Base-by-base conservation (phyloP, 148 eudicot species). In the Nyssa sinensis region DNA sequence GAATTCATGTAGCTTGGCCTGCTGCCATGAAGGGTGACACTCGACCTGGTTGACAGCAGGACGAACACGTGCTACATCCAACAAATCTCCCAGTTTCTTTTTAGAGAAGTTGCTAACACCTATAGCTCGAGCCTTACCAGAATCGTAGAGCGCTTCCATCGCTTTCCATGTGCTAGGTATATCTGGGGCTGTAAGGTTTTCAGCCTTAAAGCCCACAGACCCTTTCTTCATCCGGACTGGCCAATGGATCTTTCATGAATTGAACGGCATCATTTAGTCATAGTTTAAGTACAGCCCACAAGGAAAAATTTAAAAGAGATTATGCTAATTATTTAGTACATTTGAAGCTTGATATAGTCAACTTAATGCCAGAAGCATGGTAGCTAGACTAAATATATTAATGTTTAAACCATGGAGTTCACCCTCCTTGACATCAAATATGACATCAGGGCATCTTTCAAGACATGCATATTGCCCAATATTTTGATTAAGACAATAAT, bases 1-100 rank as follows among this genome's bases (percentile, higher is more conserved):
- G 51, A 88, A 84, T 37, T 86, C 88, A 16, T 55, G 75, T 29
- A 88, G 85, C 81, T 84, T 84, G 51, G 74, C 29, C 74, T 90
- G 94, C 70, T 86, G 83, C 94, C 94, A 90, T 32, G 81, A 79
- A 49, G 92, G 94, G 73, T 90, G 90, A 63, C 90, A 90, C 74
- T 90, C 94, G 5, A 90, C 90, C 78, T 90, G 94, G 83, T 88
- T 78, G 72, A 90, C 94, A 63, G 94, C 94, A 27, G 94, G 94
- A 34, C 90, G 86, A 70, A 90, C 64, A 64, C 84, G 84, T 24
- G 94, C 90, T 75, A 74, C 79, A 30, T 78, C 79, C 77, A 90
- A 34, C 81, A 90, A 74, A 79, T 86, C 86, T 41, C 72, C 85
- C 72, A 90, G 80, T 67, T 90, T 90, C 81, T 86, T 88, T 3